Base-by-base conservation (phyloP, 1,284 basidiomycete species). In the Boletus mariae region DNA sequence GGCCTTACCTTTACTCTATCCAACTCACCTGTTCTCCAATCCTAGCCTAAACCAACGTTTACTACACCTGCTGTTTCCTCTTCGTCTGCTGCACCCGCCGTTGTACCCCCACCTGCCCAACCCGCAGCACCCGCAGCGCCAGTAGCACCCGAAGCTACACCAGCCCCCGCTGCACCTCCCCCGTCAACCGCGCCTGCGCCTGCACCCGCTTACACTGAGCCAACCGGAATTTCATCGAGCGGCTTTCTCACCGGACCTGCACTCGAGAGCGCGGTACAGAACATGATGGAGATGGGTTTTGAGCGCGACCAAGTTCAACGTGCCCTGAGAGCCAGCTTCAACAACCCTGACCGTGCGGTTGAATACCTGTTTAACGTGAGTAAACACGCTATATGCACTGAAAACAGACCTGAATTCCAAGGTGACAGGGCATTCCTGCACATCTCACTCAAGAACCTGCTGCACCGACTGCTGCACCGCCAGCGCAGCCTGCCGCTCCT, bases 301-400 rank as follows among this genome's bases (percentile, higher is more conserved):
- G 82, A 85, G 57, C 80, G 87, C 35, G 92, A 94, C 2, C 83
- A 94, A 66, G 92, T 98, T 31, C 74, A 88, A 66, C 82, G 86
- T 29, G 95, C 96, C 4, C 73, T 99, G 71, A 83, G 92, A 55
- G 96, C 95, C 23, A 95, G 92, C 67, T 99, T 85, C 75, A 99
- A 99, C 75, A 99, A 99, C 73, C 93, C 97, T 2, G 95, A 99
- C 65, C 85, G 97, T 42, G 97, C 97, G 7, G 95, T 95, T 28
- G 97, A 99, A 72, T 99, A 99, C 73, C 78, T 99, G 47, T 90
- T 98, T 83, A 97, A 71, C 58, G 95, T 95, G 62, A 65, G 87
- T 77, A 12, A 5, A 13, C 13, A 29, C n/a, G 37, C 50, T 50
- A 43, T 52, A 49, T 52, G 59, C 50, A 59, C 49, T 51, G 26